Base-by-base conservation (phyloP, 805 yeast genomes). In the Candida caryicola region DNA sequence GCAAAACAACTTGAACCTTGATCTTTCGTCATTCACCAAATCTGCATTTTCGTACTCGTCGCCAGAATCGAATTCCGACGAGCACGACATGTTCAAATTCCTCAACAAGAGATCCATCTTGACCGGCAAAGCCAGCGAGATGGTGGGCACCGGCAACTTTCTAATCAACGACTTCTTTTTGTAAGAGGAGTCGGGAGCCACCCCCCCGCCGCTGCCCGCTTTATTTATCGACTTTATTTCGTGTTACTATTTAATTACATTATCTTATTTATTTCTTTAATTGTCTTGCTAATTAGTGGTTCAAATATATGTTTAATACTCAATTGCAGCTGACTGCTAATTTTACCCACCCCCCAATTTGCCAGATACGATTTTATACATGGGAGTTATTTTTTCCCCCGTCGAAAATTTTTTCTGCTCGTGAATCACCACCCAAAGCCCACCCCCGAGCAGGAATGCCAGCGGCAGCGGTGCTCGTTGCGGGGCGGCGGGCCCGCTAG, bases 81-180 rank as follows among this genome's bases (percentile, higher is more conserved):
- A 50, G 5, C 47, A 59, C 36, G 66, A 65, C 35, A 47, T 62
- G 21, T 54, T 52, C 34, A 61, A 55, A 46, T 53, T 64, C 29
- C 52, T 69, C 46, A 69, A 65, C 43, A 59, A 58, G 35, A 49
- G 61, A 35, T 60, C 67, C 28, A 55, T 68, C 33, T 47, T 67
- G 30, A 51, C 63, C 21, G 73, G 73, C 32, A 63, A 58, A 44
- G 70, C 71, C 37, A 64, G 69, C 40, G 73, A 68, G 52, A 69
- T 68, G 69, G 62, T 69, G 38, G 61, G 73, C 36, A 56, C 65
- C 19, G 64, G 69, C 17, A 66, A 60, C 33, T 64, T 69, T 40
- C 49, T 68, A 44, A 62, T 69, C 46, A 66, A 66, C 45, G 74
- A 69, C 40, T 69, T 69, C 44, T 64, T 67, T 50, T 62, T 68